Base-by-base conservation (phyloP, 192 early-diverging fungal species). In the Chytriomyces hyalinus region DNA sequence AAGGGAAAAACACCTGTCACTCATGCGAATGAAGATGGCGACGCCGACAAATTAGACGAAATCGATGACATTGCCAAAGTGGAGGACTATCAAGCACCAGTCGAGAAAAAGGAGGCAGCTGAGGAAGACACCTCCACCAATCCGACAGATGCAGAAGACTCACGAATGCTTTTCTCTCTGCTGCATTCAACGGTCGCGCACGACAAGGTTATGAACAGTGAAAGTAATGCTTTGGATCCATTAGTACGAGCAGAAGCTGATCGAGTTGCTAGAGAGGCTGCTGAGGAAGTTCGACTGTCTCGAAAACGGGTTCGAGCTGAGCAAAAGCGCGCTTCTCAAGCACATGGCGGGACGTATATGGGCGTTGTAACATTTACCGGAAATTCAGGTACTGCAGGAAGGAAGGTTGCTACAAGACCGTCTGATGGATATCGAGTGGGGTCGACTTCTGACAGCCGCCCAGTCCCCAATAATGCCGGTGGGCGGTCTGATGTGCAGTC, bases 301-400 rank as follows among this genome's bases (percentile, higher is more conserved):
- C 87, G 95, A 59, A 87, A 90, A 76, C 77, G 84, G 9, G 82
- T 92, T 13, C 83, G 91, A 45, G 82, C 87, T 44, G 48, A 66
- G 84, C 73, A 82, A 70, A 64, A 75, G 48, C 26, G 62, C 44
- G 77, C 77, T 24, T 8, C 57, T 9, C 67, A 72, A 49, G 62
- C 67, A 36, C 47, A 67, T 61, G 75, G 67, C 46, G 63, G 76
- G 13, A 60, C 75, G 15, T 89, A 91, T 61, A 87, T 95, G 49
- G 87, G 86, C 10, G 86, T 91, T 15, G 94, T 95, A 0, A 98
- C 97, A 4, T 98, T 94, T 93, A 98, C 97, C 3, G 97, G 97
- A 9, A 83, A 84, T 7, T 93, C 87, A 6, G 95, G 95, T 3
- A 61, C 73, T 28, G 89, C 87, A 20, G 89, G 91, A 57, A 13